Base-by-base conservation (phyloP, 768 basidiomycete genomes). In the Amanita subjunquillea region DNA sequence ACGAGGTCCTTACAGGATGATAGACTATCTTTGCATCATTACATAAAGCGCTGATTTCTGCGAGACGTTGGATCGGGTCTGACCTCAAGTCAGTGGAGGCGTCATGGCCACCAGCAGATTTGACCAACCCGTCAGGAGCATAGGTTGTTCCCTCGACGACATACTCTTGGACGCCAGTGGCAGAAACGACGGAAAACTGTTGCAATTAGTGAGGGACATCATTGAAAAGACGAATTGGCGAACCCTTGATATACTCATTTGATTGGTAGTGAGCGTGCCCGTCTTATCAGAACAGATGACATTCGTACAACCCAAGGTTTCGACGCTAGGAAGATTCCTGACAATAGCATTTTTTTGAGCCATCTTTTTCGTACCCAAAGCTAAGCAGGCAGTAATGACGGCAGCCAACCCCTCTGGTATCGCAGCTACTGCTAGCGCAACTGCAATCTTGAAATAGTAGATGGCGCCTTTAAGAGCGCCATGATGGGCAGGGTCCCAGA, bases 201-300 rank as follows among this genome's bases (percentile, higher is more conserved):
- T 93, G 32, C 56, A 52, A 36, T 29, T 25, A 54, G 53, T 37
- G 57, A 8, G 42, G 27, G 23, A 39, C 25, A 10, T 25, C 22
- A 32, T 30, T 17, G 15, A 27, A 45, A 27, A 12, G 7, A 20
- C 25, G 50, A 36, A 23, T 32, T 10, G 36, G 68, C 74, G 51
- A 66, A 89, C 85, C 68, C 74, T 80, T 30, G 90, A 86, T 22
- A 97, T 90, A 60, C 91, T 89, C 95, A 98, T 98, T 65, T 98
- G 95, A 68, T 91, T 96, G 12, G 92, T 96, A 8, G 93, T 96
- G 62, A 96, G 63, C 32, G 92, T 94, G 46, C 94, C 94, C 23
- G 95, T 99, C 76, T 99, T 99, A 71, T 99, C 95, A 3, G 92
- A 94, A 67, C 95, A 99, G 59, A 99, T 98, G 46, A 99, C 92